Evolutionary conservation across 1,284 basidiomycete species (phyloP).

Genomic region (Trametes versicolor): DNA sequence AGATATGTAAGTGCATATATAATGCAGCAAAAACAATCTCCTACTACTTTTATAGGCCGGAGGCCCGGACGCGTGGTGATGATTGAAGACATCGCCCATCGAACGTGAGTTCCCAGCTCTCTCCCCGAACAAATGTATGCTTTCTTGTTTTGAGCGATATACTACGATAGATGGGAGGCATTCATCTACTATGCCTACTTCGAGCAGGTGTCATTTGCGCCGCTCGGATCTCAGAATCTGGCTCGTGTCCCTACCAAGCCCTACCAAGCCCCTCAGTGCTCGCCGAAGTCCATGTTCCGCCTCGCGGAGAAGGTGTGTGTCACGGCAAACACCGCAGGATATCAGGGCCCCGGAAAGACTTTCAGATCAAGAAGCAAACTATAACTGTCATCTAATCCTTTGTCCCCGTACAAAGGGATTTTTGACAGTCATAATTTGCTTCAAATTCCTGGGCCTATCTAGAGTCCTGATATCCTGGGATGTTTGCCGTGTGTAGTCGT

Average conservation of each 20-base stretch:
- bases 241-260: too few relatives aligned
- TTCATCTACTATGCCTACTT: constrained; percentile 31
- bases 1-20: too few relatives aligned
- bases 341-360: too few relatives aligned
- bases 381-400: too few relatives aligned
- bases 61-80: constrained; percentile 5
- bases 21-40: too few relatives aligned
- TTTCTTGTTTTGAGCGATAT: neutral
- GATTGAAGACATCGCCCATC: constrained; percentile 5
- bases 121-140: neutral
- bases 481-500: too few relatives aligned
- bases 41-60: neutral
- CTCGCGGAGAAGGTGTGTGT: constrained; percentile 32
- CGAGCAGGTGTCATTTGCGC: constrained; percentile 17
- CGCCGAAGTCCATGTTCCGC: constrained; percentile 39
- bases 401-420: too few relatives aligned
- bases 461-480: too few relatives aligned
- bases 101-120: constrained; percentile 5
- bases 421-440: too few relatives aligned
- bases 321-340: too few relatives aligned
- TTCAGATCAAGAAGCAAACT: too few relatives aligned
- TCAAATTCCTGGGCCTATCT: too few relatives aligned
- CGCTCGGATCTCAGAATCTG: constrained; percentile 14
- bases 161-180: constrained; percentile 20
- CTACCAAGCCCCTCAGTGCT: constrained; percentile 20